Evolutionary conservation across 768 basidiomycete species (phyloP).

Genomic region (Grammothele lineata): DNA sequence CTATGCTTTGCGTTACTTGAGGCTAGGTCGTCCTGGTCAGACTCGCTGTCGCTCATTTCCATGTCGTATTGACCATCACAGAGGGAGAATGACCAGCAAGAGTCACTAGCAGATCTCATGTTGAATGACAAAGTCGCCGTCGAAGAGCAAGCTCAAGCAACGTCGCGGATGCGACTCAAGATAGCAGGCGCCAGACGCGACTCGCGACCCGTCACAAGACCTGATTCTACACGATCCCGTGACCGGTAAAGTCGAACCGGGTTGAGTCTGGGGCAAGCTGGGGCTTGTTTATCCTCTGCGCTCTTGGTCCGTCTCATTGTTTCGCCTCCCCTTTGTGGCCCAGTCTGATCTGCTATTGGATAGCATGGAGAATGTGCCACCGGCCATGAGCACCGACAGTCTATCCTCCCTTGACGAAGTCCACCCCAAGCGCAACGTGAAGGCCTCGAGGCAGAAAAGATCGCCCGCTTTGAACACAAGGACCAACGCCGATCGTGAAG

Average conservation of each 20-base stretch:
- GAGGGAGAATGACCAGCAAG: slow-evolving; percentile 29
- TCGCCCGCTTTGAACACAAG: slow-evolving; percentile 5
- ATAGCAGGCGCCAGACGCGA: no score
- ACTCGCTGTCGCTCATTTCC: slow-evolving; percentile 8
- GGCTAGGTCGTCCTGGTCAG: neutral
- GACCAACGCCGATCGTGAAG: slow-evolving; percentile 9
- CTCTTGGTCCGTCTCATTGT: slow-evolving; percentile 1
- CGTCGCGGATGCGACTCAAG: no score
- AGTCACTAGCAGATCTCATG: slow-evolving; percentile 1
- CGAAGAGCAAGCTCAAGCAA: no score
- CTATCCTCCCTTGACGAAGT: slow-evolving; percentile 14
- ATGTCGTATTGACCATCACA: slow-evolving; percentile 6
- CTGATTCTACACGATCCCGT: slow-evolving; percentile 3
- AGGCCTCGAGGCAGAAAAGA: slow-evolving; percentile 19
- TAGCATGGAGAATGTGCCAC: slow-evolving; percentile 14
- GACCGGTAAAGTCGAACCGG: slow-evolving; percentile 1
- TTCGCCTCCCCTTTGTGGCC: neutral
- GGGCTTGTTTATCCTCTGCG: slow-evolving; percentile 3
- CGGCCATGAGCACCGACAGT: slow-evolving; percentile 10
- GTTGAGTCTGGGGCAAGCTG: neutral
- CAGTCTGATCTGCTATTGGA: neutral
- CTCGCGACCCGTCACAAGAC: slow-evolving; percentile 8
- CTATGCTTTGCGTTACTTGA: neutral
- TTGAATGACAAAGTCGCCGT: no score
- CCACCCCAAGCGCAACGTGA: slow-evolving; percentile 13